phyloP scores from a whole-genome alignment of 1,284 basidiomycete species.

The Rugosomyces carneus region DNA sequence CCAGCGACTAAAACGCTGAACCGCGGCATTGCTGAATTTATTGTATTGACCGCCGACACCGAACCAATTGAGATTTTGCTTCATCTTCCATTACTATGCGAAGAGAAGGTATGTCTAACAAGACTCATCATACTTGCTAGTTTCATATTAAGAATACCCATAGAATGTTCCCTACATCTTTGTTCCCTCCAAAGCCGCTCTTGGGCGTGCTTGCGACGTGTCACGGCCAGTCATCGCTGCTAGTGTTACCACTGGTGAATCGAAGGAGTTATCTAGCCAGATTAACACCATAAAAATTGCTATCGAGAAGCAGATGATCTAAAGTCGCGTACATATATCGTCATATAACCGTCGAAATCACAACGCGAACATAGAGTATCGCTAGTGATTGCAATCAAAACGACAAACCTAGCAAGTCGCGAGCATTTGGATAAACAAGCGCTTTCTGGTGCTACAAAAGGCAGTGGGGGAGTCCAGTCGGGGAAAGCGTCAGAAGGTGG shows the following conservation, averaged over 20 bases:
- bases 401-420: no score
- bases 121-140: constrained; percentile 11
- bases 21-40: constrained; percentile 98
- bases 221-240: constrained; percentile 93
- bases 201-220: constrained; percentile 96
- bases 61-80: constrained; percentile 98
- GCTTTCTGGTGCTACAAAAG: no score
- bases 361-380: no score
- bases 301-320: constrained; percentile 68
- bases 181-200: constrained; percentile 88
- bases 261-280: constrained; percentile 87
- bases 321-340: constrained; percentile 5
- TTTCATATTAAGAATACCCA: neutral
- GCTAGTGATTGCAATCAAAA: no score
- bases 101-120: constrained; percentile 80
- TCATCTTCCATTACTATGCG: constrained; percentile 95
- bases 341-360: no score
- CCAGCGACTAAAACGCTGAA: constrained; percentile 95
- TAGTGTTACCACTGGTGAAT: constrained; percentile 94
- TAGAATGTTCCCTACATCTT: constrained; percentile 97
- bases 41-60: constrained; percentile 95
- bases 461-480: no score
- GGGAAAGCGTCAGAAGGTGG: no score
- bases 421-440: no score
- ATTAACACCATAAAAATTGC: constrained; percentile 86